These are phyloP conservation scores for Entoloma clypeatum DNA, from an alignment of 1,284 basidiomycete species.

Conservation along the genomic window DNA sequence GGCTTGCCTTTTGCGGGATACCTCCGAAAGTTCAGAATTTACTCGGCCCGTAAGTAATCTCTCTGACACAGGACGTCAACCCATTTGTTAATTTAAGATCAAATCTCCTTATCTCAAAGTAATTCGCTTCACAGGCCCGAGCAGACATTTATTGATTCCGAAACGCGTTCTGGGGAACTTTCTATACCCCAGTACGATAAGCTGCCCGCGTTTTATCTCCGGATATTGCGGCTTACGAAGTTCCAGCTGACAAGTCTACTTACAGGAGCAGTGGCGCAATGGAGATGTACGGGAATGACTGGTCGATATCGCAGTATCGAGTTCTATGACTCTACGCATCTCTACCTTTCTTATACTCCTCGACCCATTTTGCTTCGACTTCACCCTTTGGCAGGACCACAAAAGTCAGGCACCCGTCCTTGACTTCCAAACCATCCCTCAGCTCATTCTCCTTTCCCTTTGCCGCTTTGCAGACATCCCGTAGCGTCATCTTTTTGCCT, in stretches of 20 bases:
- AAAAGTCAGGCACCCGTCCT: slow-evolving; percentile 84
- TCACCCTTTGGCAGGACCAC: slow-evolving; percentile 81
- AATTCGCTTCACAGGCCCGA: too few relatives aligned
- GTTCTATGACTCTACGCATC: slow-evolving; percentile 22
- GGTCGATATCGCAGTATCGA: background rate
- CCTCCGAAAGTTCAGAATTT: slow-evolving; percentile 6
- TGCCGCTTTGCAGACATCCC: slow-evolving; percentile 68
- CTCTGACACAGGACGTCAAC: too few relatives aligned
- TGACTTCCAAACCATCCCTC: slow-evolving; percentile 80
- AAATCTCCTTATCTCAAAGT: too few relatives aligned
- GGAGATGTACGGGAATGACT: too few relatives aligned
- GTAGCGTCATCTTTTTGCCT: slow-evolving; percentile 83
- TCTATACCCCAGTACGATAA: too few relatives aligned
- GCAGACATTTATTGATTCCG: too few relatives aligned
- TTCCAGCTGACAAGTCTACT: too few relatives aligned
- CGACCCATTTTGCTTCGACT: slow-evolving; percentile 85
- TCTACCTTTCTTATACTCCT: slow-evolving; percentile 76
- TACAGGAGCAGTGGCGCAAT: background rate
- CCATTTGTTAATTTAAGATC: too few relatives aligned
- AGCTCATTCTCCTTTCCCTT: slow-evolving; percentile 56
- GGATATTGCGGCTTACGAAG: too few relatives aligned
- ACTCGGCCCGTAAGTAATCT: background rate
- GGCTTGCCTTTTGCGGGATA: slow-evolving; percentile 20
- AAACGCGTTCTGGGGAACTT: too few relatives aligned
- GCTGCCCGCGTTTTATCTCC: too few relatives aligned